Evolutionary conservation across 306 rosid genomes (phyloP), one percentile per base, ranked within the genome.

Genomic region (Vicia sativa): DNA sequence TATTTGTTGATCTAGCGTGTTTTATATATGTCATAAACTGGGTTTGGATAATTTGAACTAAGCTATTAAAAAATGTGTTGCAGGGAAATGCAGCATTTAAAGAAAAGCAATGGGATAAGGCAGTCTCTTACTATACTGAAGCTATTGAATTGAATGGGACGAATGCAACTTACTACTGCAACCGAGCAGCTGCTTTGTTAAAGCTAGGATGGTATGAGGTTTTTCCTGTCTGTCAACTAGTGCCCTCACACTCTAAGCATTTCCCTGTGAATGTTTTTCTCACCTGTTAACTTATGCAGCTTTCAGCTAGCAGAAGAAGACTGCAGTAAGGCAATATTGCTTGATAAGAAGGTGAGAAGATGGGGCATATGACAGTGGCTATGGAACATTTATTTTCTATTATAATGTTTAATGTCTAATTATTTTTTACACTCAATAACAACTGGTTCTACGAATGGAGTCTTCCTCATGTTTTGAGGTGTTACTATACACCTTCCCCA

Each of bases 1-100:
- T 11, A 14, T 23, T 29, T 29, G 29, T 55, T 31, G 67, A 26
- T 34, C 39, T 48, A 57, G 68, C 26, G 5, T 46, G 44, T n/a
- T 58, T 46, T 62, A 44, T 69, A 44, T 69, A 28, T 9, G 42
- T 58, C 35, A 41, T 70, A 45, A 23, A 39, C 38, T 18, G 58
- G 5, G 55, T 2, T 35, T 48, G 16, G 42, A 48, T 48, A 49
- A 55, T 55, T 50, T 55, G 14, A 68, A 50, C 15, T 52, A 53
- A 76, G 38, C 67, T 26, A 63, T 44, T 63, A 10, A 65, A 63
- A 15, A 21, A 25, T 64, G 39, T 65, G 48, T 63, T 80, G 19
- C 86, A 91, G 97, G 97, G 97, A 58, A 91, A 91, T 85, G 90
- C 81, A 39, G 95, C 96, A 38, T 91, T 82, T 78, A 88, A 91